phyloP scores from a whole-genome alignment of 305 asterid genomes.

The Rubia peregrina region DNA sequence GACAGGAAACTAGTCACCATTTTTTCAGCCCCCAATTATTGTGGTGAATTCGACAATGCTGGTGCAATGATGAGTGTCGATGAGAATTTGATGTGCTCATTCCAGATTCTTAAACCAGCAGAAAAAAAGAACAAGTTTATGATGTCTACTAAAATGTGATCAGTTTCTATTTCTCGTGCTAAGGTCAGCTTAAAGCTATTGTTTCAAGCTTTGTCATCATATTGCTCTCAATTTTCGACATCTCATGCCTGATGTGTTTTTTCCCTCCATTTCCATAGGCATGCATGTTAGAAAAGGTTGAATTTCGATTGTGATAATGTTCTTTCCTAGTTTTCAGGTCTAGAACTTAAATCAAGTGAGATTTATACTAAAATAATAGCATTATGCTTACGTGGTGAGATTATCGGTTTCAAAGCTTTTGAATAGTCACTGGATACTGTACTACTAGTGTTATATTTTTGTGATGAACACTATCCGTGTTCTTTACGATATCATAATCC shows the following conservation, averaged over 20 bases:
- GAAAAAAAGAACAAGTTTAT: constrained; percentile 36
- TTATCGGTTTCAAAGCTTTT: not conserved
- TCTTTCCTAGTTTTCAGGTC: not conserved
- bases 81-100: constrained; percentile 43
- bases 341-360: not conserved
- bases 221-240: not conserved
- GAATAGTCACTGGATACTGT: not conserved
- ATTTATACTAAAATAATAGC: too few relatives aligned
- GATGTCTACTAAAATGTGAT: constrained; percentile 28
- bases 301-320: not conserved
- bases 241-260: not conserved
- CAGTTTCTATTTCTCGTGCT: constrained; percentile 4
- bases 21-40: constrained; percentile 41
- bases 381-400: not conserved
- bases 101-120: constrained; percentile 45
- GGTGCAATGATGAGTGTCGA: constrained; percentile 48
- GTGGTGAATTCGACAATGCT: constrained; percentile 44
- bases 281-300: not conserved
- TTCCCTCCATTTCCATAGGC: not conserved
- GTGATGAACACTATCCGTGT: not conserved
- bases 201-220: not conserved
- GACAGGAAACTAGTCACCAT: constrained; percentile 44
- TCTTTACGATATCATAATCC: not conserved
- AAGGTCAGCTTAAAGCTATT: constrained; percentile 13
- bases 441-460: too few relatives aligned